A percentile compares a stretch with the other conserved stretches of the same genome.
Conservation (phyloP, 148 eudicot species). For the Suaeda aralocaspica region DNA sequence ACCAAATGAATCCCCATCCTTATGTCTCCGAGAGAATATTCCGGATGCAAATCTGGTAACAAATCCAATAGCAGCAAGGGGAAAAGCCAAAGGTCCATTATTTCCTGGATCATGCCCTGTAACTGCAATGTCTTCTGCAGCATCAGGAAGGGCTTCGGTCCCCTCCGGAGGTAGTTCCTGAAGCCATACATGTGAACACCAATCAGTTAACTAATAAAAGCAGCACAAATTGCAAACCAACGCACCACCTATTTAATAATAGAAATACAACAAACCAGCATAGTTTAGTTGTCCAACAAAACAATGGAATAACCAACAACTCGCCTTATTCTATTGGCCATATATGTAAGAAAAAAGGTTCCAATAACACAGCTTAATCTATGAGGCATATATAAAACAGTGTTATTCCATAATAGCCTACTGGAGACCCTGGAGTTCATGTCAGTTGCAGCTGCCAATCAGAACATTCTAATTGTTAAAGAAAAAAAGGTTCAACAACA, state of each 20-base stretch:
- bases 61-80: conserved; percentile 73
- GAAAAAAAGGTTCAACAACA: too few species aligned
- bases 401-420: too few species aligned
- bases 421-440: too few species aligned
- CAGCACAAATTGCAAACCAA: conserved; percentile 3
- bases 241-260: not conserved
- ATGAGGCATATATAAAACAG: too few species aligned
- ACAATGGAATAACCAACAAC: too few species aligned
- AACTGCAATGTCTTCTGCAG: conserved; percentile 36
- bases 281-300: too few species aligned
- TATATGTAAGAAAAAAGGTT: too few species aligned
- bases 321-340: too few species aligned
- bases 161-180: conserved; percentile 44
- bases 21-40: conserved; percentile 70
- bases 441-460: too few species aligned
- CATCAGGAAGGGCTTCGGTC: conserved; percentile 37
- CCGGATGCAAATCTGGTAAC: conserved; percentile 76
- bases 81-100: conserved; percentile 70
- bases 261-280: not conserved
- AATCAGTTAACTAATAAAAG: not conserved
- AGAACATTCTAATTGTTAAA: too few species aligned
- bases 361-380: too few species aligned
- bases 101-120: conserved; percentile 48
- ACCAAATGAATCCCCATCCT: conserved; percentile 35
- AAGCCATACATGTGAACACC: conserved; percentile 14